These are phyloP conservation scores for Lagenaria siceraria DNA, from an alignment of 306 rosid species.

Conservation along the genomic window DNA sequence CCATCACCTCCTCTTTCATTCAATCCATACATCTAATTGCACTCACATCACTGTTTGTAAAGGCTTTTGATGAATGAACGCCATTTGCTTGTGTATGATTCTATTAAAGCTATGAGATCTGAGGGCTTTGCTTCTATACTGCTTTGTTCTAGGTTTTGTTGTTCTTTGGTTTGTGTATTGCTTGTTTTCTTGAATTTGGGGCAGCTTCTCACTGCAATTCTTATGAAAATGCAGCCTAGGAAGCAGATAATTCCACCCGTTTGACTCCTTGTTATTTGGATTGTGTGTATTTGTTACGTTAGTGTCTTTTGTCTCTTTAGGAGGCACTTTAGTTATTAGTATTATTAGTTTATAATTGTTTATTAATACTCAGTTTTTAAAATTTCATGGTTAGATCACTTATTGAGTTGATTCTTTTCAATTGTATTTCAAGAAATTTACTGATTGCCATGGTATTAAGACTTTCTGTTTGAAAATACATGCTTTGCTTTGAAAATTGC, in stretches of 20 bases:
- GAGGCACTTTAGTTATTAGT: not conserved
- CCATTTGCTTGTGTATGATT: conserved; percentile 1
- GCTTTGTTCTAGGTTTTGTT: not conserved
- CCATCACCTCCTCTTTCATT: not conserved
- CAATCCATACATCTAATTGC: not conserved
- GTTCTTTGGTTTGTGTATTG: not conserved
- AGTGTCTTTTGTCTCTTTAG: not conserved
- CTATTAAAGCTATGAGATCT: conserved; percentile 5
- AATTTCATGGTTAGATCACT: not conserved
- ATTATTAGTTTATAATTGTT: not conserved
- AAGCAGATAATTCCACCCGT: too few species aligned
- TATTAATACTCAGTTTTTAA: not conserved
- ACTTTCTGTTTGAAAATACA: not conserved
- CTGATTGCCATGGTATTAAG: not conserved
- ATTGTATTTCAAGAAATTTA: not conserved
- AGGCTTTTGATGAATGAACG: not conserved
- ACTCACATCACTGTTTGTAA: not conserved
- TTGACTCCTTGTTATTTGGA: too few species aligned
- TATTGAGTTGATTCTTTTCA: not conserved
- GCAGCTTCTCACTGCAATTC: too few species aligned
- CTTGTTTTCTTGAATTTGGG: too few species aligned
- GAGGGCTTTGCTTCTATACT: not conserved
- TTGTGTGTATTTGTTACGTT: too few species aligned
- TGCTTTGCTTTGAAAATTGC: not conserved
- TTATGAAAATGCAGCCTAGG: too few species aligned